Evolutionary conservation across 345 rosid genomes (phyloP).

Genomic region (Lepidium sativum): DNA sequence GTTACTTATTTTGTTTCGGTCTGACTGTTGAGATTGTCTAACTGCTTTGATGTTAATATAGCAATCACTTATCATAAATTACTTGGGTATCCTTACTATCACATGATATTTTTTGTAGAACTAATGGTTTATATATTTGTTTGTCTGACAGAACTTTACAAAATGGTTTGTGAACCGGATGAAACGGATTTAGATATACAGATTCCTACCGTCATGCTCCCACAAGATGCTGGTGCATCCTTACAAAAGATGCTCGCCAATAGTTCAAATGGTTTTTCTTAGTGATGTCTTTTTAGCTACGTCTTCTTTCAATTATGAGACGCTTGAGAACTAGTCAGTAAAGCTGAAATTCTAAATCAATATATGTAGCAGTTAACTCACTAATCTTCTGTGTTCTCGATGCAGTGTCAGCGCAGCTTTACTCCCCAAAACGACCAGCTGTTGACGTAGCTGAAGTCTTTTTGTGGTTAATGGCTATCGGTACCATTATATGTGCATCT

Average conservation of each 20-base stretch:
- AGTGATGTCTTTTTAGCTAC: background rate
- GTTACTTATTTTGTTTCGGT: conserved; percentile 22
- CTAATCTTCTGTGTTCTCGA: background rate
- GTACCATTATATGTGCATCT: conserved; percentile 85
- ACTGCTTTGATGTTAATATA: background rate
- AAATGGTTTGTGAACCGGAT: conserved; percentile 98
- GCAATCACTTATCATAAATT: background rate
- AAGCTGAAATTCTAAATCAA: background rate
- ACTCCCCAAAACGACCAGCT: conserved; percentile 81
- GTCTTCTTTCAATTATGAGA: background rate
- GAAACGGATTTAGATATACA: conserved; percentile 87
- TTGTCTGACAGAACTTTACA: conserved; percentile 64
- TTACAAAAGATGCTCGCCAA: conserved; percentile 55
- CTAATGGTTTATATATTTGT: conserved; percentile 3
- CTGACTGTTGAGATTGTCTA: background rate
- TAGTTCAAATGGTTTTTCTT: conserved; percentile 51
- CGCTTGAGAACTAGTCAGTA: background rate
- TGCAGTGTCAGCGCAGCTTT: conserved; percentile 86
- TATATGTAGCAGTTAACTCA: background rate
- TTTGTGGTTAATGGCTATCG: conserved; percentile 98
- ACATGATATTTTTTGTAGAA: background rate
- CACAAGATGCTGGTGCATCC: conserved; percentile 89
- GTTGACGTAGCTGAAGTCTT: conserved; percentile 97
- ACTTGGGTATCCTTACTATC: background rate
- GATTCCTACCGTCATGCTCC: conserved; percentile 92